These are phyloP conservation scores for Colletotrichum sp. DNA, from an alignment of 2,329 filamentous ascomycete genomes.

Conservation along the genomic window DNA sequence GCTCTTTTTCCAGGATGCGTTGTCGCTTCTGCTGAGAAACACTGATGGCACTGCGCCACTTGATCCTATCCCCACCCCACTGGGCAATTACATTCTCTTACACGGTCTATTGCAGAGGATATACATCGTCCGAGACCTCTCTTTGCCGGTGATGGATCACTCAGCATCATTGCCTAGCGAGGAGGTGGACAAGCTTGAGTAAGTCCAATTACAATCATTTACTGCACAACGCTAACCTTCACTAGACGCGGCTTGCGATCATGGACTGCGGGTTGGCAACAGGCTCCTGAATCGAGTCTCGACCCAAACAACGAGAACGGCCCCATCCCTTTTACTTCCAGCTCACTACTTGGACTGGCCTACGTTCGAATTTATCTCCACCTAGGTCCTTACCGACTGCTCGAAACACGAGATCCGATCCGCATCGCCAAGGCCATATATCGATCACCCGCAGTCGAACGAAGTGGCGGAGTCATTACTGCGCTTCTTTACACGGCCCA, in stretches of 20 bases:
- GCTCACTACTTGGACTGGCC: constrained; percentile 48
- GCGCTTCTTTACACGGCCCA: constrained; percentile 60
- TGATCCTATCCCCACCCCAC: constrained; percentile 38
- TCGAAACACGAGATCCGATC: constrained; percentile 47
- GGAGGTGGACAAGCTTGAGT: constrained; percentile 41
- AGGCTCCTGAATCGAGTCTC: constrained; percentile 41
- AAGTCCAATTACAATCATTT: neutral
- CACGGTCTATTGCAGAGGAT: constrained; percentile 43
- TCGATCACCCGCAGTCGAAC: constrained; percentile 43
- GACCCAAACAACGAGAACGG: constrained; percentile 46
- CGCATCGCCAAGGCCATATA: constrained; percentile 43
- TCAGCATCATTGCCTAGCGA: constrained; percentile 35
- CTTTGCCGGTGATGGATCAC: constrained; percentile 35
- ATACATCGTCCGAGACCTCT: constrained; percentile 41
- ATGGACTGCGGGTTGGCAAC: constrained; percentile 44
- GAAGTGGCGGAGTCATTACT: constrained; percentile 51
- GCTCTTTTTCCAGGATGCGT: constrained; percentile 39
- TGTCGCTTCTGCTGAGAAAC: constrained; percentile 35
- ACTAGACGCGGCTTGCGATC: constrained; percentile 37
- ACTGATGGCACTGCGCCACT: constrained; percentile 30
- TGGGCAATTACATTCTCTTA: constrained; percentile 41
- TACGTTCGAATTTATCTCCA: constrained; percentile 52
- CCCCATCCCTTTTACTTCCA: constrained; percentile 48
- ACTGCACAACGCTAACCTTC: neutral
- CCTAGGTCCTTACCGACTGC: constrained; percentile 45